A percentile compares a stretch with the other conserved stretches of the same genome.
These are phyloP conservation scores for Calycina herbarum DNA, from an alignment of 2,329 filamentous ascomycete species.

Conservation along the genomic window DNA sequence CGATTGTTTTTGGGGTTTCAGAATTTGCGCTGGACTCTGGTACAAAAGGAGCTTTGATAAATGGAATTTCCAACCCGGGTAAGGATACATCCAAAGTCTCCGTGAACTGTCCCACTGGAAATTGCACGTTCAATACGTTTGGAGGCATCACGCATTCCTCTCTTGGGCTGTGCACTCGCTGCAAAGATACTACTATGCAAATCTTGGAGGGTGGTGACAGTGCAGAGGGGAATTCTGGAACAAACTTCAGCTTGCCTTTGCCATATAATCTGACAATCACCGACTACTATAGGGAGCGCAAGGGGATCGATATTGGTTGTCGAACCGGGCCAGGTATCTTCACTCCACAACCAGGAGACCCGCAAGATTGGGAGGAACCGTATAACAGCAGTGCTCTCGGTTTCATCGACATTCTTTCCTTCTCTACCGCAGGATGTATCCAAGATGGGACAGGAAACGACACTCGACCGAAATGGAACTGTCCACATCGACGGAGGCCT, in stretches of 20 bases:
- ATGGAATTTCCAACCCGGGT: not conserved
- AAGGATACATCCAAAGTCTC: not conserved
- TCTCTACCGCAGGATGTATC: not conserved
- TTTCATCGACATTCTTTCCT: not conserved
- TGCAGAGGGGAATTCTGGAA: not conserved
- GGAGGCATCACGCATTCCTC: constrained; percentile 6
- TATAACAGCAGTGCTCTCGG: not conserved
- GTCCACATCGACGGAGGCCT: not conserved
- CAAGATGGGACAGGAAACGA: not conserved
- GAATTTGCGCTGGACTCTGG: constrained; percentile 1
- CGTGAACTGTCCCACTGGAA: constrained; percentile 4
- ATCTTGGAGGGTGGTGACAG: not conserved
- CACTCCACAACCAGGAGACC: not conserved
- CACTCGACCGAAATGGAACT: not conserved
- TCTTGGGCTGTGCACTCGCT: constrained; percentile 8
- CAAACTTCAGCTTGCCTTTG: no score
- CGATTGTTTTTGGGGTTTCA: not conserved
- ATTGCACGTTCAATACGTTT: constrained; percentile 3
- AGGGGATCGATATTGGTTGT: no score
- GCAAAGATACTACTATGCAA: not conserved
- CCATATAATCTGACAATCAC: no score
- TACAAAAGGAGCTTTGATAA: not conserved
- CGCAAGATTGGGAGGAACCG: not conserved
- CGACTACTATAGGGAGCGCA: no score
- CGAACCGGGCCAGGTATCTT: no score